Base-by-base conservation (phyloP, 140 eudicot species). In the Oenanthe javanica region DNA sequence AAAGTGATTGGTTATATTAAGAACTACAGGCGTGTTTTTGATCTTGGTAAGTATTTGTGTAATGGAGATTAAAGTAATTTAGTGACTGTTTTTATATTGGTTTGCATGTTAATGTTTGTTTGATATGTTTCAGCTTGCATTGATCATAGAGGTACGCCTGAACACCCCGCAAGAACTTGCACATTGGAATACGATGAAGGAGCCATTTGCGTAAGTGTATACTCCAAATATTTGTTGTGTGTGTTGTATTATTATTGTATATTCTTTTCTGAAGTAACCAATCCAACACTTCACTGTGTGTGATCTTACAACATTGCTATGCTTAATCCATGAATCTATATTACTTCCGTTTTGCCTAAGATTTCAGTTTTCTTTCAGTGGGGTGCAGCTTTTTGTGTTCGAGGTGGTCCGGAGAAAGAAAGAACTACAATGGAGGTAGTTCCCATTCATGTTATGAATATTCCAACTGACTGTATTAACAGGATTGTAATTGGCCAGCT, bases 141-240 rank as follows among this genome's bases (percentile, higher is more conserved):
- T 78, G 96, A 91, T 82, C 92, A 88, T 78, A 85, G 90, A 83
- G 99, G 99, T 70, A 95, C 99, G 5, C 97, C 97, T 9, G 96
- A 95, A 76, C 91, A 88, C 86, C 99, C 99, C 40, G 99, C 99
- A 5, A 89, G 99, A 84, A 95, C 99, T 15, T 95, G 99, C 86
- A 88, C 97, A 9, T 88, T 95, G 82, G 99, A 95, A 85, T 82
- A 87, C 79, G 76, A 77, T 54, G 95, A 89, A 86, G 99, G 97
- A 84, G 81, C 93, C 51, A 71, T 95, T 74, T 95, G 98, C 77
- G 98, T 94, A 89, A 87, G 97, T 92, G 43, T 16, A 51, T 46
- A 15, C 9, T 23, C 42, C 43, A 76, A 3, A 6, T 51, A 16
- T n/a, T 18, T 57, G 70, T 77, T 50, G 23, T 13, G 10, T 46